Conservation (phyloP, 441 rosid species). For the Pelargonium citronellum region DNA sequence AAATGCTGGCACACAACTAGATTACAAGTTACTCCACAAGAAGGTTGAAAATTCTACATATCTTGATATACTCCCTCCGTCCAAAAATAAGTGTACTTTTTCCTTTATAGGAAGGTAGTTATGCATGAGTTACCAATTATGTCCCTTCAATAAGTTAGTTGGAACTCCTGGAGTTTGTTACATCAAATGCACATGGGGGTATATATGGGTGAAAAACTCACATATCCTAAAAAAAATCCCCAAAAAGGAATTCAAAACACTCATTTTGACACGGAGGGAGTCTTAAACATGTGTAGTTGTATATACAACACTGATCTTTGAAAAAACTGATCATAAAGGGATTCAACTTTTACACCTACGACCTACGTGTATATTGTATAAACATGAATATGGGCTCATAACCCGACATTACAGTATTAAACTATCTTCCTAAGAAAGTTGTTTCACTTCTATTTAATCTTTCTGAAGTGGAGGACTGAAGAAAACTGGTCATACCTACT, state of each 20-base stretch:
- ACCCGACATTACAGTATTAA: not conserved
- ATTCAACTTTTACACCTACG: not conserved
- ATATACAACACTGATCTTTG: not conserved
- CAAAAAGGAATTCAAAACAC: too few species aligned
- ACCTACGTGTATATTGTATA: conserved; percentile 4
- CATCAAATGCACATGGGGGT: too few species aligned
- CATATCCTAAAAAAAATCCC: too few species aligned
- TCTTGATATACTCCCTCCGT: not conserved
- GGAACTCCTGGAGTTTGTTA: too few species aligned
- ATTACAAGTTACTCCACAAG: conserved; percentile 3
- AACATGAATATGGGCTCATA: conserved; percentile 7
- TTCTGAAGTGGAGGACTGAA: conserved; percentile 6
- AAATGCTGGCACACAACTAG: not conserved
- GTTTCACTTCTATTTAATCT: conserved; percentile 8
- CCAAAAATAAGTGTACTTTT: too few species aligned
- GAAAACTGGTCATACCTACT: not conserved
- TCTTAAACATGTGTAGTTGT: not conserved
- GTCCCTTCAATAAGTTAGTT: too few species aligned
- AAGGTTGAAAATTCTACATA: not conserved
- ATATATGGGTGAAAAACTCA: too few species aligned
- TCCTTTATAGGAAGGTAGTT: too few species aligned
- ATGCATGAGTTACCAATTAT: too few species aligned
- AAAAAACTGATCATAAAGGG: not conserved
- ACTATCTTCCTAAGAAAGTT: not conserved
- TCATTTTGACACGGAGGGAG: too few species aligned